Evolutionary conservation across 1,284 basidiomycete species (phyloP).

Genomic region (Ustilago tritici): DNA sequence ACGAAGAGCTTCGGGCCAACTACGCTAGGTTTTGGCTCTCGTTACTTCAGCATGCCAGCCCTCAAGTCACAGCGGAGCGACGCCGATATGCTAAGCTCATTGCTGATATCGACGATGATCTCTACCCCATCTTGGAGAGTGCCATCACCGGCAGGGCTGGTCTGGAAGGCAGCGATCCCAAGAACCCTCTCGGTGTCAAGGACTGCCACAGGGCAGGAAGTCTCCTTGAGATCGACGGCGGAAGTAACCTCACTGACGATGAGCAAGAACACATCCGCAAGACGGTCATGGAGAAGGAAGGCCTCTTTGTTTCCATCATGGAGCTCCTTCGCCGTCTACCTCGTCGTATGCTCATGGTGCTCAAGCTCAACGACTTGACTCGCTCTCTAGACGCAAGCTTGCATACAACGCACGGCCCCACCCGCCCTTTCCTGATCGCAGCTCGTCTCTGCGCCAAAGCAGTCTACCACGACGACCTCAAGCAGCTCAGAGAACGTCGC

Average conservation of each 20-base stretch:
- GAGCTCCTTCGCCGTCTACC: conserved; percentile 65
- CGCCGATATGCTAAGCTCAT: conserved; percentile 65
- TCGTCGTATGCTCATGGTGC: conserved; percentile 68
- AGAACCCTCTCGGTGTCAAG: conserved; percentile 64
- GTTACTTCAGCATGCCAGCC: conserved; percentile 62
- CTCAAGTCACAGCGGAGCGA: conserved; percentile 58
- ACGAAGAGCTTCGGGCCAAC: conserved; percentile 63
- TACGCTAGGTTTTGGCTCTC: conserved; percentile 69
- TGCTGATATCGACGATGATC: conserved; percentile 67
- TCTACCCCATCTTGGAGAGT: conserved; percentile 68
- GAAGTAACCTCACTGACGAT: conserved; percentile 54
- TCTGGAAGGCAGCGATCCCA: conserved; percentile 66
- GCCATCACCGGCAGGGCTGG: conserved; percentile 68
- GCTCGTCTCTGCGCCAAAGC: conserved; percentile 88
- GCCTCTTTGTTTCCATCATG: conserved; percentile 63
- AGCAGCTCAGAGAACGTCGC: conserved; percentile 70
- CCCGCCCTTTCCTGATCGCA: conserved; percentile 80
- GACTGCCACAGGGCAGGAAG: conserved; percentile 55
- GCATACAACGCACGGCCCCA: conserved; percentile 73
- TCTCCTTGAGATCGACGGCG: conserved; percentile 62
- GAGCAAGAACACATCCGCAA: conserved; percentile 69
- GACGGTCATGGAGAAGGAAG: conserved; percentile 69
- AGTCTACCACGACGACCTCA: conserved; percentile 82
- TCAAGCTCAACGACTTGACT: conserved; percentile 69
- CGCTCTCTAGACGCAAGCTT: conserved; percentile 74